Base-by-base conservation (phyloP, 768 basidiomycete species). In the Suillus weaverae region DNA sequence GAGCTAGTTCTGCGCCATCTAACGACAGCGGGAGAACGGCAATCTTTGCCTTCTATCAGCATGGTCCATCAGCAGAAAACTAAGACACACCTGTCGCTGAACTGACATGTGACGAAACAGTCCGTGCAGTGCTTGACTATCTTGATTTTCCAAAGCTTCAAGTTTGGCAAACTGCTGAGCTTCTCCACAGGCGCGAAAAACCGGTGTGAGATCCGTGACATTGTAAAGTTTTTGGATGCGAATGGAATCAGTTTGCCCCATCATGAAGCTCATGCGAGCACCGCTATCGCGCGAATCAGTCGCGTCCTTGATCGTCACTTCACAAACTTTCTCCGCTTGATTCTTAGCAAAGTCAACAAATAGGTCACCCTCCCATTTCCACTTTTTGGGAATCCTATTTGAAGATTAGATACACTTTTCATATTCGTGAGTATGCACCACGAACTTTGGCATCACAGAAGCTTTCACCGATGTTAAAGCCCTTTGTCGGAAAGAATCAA, bases 321-420 rank as follows among this genome's bases (percentile, higher is more conserved):
- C 77, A 74, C 88, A 88, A 0, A 88, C 68, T 8, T 74, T 74
- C 62, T 86, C 80, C 33, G 78, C 72, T 30, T 75, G 73, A 26
- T 76, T 77, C 5, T 75, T 71, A 22, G 73, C 72, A 3, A 74
- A 73, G 32, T 77, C 78, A 26, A 84, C 78, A 62, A 81, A 79
- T 35, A 90, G 76, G 26, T 83, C 76, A 30, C 89, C 89, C 43
- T 80, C 76, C 90, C 90, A 91, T 67, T 80, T 86, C 85, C 85
- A 91, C 61, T 84, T 84, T 70, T 85, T 86, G 26, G 78, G 79
- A 46, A 86, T 84, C 67, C 88, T 89, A 62, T 41, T 30, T 6
- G 10, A 48, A 60, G 44, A 44, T 73, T 2, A 72, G 65, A 35
- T 43, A 20, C 35, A 32, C 16, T 13, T 26, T 48, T 48, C 46